These are phyloP conservation scores for Aulographum hederae DNA, from an alignment of 2,329 filamentous ascomycete genomes.

Conservation along the genomic window DNA sequence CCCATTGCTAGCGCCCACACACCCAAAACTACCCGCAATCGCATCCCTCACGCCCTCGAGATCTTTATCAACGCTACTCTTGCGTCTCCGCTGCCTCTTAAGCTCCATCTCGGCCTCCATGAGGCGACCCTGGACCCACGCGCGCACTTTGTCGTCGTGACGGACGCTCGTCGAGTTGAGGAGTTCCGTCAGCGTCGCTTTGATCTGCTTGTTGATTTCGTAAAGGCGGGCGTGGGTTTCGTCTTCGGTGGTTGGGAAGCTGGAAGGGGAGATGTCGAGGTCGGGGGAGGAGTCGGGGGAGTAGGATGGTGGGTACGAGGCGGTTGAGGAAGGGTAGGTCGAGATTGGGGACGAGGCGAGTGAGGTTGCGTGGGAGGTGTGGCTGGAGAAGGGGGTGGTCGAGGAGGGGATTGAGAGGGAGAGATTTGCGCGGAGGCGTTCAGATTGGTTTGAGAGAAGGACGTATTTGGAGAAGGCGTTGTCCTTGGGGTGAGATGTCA, in stretches of 20 bases:
- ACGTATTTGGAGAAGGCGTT: conserved; percentile 21
- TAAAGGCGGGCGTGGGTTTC: conserved; percentile 26
- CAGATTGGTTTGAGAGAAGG: conserved; percentile 20
- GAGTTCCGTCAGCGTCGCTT: conserved; percentile 33
- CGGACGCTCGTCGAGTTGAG: conserved; percentile 33
- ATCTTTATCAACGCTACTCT: conserved; percentile 7
- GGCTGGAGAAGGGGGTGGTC: conserved; percentile 2
- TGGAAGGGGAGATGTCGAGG: background rate
- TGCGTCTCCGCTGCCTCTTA: conserved; percentile 21
- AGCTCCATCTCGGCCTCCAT: conserved; percentile 36
- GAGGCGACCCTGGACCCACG: conserved; percentile 32
- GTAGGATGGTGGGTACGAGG: conserved; percentile 8
- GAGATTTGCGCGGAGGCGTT: conserved; percentile 19
- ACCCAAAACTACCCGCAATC: conserved; percentile 1
- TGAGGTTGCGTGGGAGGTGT: conserved; percentile 3
- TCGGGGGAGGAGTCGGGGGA: conserved; percentile 8
- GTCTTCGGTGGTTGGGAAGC: conserved; percentile 8
- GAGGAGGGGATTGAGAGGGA: conserved; percentile 16
- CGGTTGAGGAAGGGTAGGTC: conserved; percentile 9
- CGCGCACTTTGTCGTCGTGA: conserved; percentile 25
- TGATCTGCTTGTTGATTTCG: conserved; percentile 33
- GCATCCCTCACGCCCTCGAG: background rate
- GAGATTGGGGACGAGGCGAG: conserved; percentile 1
- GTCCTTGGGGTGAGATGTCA: no score
- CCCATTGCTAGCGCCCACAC: background rate